Conservation (phyloP, 768 basidiomycete species). For the Mycena filopes region DNA sequence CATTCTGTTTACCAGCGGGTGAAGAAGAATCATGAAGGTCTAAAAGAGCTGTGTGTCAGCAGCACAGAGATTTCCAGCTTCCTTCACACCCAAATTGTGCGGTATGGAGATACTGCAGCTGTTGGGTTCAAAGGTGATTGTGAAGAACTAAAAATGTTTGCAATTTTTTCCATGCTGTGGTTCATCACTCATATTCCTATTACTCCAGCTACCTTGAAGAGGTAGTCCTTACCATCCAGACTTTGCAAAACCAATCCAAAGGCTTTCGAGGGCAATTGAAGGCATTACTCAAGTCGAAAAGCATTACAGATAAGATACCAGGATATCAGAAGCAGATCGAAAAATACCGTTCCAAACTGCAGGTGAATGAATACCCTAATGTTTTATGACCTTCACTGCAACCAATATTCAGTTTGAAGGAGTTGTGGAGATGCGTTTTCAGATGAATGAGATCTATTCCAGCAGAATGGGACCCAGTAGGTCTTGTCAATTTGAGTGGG, state of each 20-base stretch:
- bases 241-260: neutral
- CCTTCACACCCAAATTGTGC: no score
- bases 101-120: no score
- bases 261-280: neutral
- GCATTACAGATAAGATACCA: neutral
- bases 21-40: no score
- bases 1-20: neutral
- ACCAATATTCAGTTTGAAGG: constrained; percentile 6
- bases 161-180: neutral
- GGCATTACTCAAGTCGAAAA: neutral
- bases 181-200: neutral
- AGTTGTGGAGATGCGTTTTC: neutral
- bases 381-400: neutral
- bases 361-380: neutral
- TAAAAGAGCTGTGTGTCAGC: no score
- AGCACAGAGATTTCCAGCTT: no score
- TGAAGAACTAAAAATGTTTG: constrained; percentile 8
- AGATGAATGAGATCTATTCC: no score
- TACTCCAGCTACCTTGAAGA: neutral
- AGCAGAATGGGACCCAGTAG: no score
- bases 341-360: neutral
- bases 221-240: neutral
- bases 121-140: no score
- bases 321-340: neutral
- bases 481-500: no score